phyloP scores from a whole-genome alignment of 2,329 filamentous ascomycete species.

The Geoglossum cookeanum region DNA sequence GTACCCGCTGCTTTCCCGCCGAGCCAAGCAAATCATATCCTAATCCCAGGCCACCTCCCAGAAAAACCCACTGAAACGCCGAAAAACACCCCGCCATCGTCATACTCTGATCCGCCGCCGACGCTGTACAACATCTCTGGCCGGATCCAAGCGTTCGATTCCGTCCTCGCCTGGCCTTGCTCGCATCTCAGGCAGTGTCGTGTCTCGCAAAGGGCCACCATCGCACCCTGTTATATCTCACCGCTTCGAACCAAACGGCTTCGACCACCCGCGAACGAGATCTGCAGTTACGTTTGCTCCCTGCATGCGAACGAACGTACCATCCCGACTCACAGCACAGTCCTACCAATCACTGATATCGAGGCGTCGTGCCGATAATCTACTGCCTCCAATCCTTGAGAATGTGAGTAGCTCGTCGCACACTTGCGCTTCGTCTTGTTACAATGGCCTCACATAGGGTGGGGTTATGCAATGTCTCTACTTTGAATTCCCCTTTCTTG shows the following conservation, averaged over 20 bases:
- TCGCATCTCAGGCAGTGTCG: background rate
- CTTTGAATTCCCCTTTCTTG: background rate
- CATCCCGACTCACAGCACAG: slow-evolving; percentile 1
- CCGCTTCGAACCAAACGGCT: slow-evolving; percentile 1
- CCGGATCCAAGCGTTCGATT: background rate
- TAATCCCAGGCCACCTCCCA: background rate
- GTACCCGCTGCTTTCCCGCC: background rate
- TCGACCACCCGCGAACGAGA: slow-evolving; percentile 1
- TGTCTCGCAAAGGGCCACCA: background rate
- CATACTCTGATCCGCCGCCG: background rate
- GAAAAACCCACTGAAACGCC: background rate
- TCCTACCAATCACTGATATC: slow-evolving; percentile 1
- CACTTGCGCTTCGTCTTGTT: slow-evolving; percentile 1
- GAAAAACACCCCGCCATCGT: slow-evolving; percentile 2
- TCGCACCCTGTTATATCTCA: slow-evolving; percentile 3
- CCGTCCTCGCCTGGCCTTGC: background rate
- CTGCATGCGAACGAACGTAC: slow-evolving; percentile 3
- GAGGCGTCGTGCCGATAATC: background rate
- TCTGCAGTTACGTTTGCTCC: slow-evolving; percentile 3
- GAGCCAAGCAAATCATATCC: background rate
- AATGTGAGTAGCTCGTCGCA: slow-evolving; percentile 2
- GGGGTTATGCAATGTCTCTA: background rate
- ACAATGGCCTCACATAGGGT: background rate
- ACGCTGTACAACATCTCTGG: background rate
- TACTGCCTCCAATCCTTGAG: slow-evolving; percentile 1